Base-by-base conservation (phyloP, 1,284 basidiomycete species). In the Ustilago loliicola region DNA sequence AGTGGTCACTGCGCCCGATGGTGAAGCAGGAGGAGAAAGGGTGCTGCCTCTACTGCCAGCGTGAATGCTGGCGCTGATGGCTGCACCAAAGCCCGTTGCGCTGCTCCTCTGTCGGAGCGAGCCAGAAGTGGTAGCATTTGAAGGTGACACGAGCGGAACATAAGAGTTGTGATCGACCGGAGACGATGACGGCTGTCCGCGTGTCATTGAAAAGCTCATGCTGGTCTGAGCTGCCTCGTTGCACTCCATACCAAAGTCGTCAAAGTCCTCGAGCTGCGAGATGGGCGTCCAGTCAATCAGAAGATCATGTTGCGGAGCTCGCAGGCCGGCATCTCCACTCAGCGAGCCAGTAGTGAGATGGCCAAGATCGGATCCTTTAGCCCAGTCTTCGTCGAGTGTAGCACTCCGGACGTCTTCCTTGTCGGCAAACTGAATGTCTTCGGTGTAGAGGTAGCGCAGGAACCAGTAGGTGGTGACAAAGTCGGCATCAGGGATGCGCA, bases 381-480 rank as follows among this genome's bases (percentile, higher is more conserved):
- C 71, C 80, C 83, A 84, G n/a, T 77, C 72, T 23, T 82, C 79
- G 48, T 84, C 80, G 17, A 85, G 62, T 5, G 77, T 53, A 1
- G 78, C 72, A 30, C 79, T 75, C 25, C 81, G 65, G 27, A 84
- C 80, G n/a, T 85, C 84, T 57, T 85, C 80, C 32, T 62, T 55
- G 13, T 69, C 66, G 8, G 77, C 66, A 53, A 84, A 88, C 2
- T 81, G 73, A 34, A 89, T 84, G 59, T 88, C 84, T 81, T 93
- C 92, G 2, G 92, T 91, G 81, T 94, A 94, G 42, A 93, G 90
- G 87, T 90, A 94, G 77, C 93, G 93, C 60, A 94, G 86, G 58
- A 94, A 87, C 93, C 93, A 94, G 84, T 93, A 94, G 3, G 93
- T 90, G 0, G 93, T 93, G 55, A 91, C 90, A 79, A 92, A 95